Evolutionary conservation across 73 alveolate species (phyloP).

Genomic region (Paramecium caudatum): DNA sequence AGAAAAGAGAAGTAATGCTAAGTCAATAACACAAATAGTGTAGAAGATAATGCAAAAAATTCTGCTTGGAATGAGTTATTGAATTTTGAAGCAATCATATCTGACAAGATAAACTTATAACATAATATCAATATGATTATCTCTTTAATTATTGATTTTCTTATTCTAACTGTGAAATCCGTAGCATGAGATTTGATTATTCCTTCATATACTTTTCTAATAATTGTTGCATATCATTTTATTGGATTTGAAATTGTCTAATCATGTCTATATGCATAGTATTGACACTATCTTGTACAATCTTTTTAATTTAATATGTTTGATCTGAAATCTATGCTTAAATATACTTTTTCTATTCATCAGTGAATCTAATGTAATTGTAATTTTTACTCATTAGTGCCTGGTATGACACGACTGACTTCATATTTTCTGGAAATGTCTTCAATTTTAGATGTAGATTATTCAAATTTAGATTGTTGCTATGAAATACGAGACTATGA

Average conservation of each 20-base stretch:
- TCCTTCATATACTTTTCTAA: slow-evolving; percentile 27
- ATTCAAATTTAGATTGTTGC: not conserved
- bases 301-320: slow-evolving; percentile 9
- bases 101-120: slow-evolving; percentile 24
- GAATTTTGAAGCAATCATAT: slow-evolving; percentile 28
- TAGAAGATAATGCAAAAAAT: slow-evolving; percentile 14
- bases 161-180: slow-evolving; percentile 47
- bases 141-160: slow-evolving; percentile 46
- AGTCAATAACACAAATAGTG: slow-evolving; percentile 27
- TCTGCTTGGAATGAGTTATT: slow-evolving; percentile 17
- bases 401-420: not conserved
- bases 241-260: slow-evolving; percentile 36
- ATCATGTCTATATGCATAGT: slow-evolving; percentile 36
- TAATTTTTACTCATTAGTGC: not conserved
- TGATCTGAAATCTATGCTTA: not conserved
- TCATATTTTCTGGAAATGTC: slow-evolving; percentile 59
- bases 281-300: not conserved
- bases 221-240: slow-evolving; percentile 14
- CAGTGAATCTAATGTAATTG: not conserved
- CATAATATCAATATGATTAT: slow-evolving; percentile 55
- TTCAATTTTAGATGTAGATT: slow-evolving; percentile 7
- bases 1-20: not conserved
- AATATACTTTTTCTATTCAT: slow-evolving; percentile 20
- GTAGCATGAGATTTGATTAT: not conserved
- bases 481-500: slow-evolving; percentile 18